These are phyloP conservation scores for Ruellia speciosa DNA, from an alignment of 305 asterid species.

Conservation along the genomic window DNA sequence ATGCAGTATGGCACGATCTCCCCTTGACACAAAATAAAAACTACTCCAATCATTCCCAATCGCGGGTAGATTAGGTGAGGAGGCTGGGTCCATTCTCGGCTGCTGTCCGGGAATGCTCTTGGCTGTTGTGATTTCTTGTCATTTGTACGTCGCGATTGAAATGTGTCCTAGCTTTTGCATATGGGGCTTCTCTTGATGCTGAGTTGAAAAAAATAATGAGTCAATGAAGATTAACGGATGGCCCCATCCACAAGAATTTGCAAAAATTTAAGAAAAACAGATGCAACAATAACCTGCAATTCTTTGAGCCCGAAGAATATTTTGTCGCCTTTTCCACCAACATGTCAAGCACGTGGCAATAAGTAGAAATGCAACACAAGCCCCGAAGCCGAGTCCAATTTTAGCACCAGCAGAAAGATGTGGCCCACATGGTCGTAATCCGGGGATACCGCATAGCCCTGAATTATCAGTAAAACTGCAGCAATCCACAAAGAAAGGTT, in stretches of 20 bases:
- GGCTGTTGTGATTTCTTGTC: constrained; percentile 47
- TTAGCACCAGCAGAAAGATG: constrained; percentile 75
- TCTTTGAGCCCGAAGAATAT: constrained; percentile 79
- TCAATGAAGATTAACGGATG: background rate
- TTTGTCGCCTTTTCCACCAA: constrained; percentile 95
- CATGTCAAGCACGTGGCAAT: constrained; percentile 56
- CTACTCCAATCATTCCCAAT: background rate
- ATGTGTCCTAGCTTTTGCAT: constrained; percentile 74
- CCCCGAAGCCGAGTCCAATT: constrained; percentile 62
- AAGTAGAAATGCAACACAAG: constrained; percentile 43
- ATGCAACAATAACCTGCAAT: constrained; percentile 44
- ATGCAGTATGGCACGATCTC: too few species aligned
- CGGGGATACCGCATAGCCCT: constrained; percentile 94
- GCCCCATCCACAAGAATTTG: background rate
- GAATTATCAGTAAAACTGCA: constrained; percentile 89
- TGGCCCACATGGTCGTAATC: constrained; percentile 63
- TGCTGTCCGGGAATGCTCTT: constrained; percentile 64
- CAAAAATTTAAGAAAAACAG: constrained; percentile 2
- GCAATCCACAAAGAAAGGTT: constrained; percentile 10
- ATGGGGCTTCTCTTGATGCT: constrained; percentile 84
- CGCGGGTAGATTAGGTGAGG: constrained; percentile 24
- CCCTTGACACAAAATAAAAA: too few species aligned
- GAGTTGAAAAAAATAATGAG: constrained; percentile 6
- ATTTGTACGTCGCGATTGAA: constrained; percentile 73
- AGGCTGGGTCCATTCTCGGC: constrained; percentile 68